Conservation (phyloP, 495 filamentous ascomycete species). For the Hypoxylon lenormandii region DNA sequence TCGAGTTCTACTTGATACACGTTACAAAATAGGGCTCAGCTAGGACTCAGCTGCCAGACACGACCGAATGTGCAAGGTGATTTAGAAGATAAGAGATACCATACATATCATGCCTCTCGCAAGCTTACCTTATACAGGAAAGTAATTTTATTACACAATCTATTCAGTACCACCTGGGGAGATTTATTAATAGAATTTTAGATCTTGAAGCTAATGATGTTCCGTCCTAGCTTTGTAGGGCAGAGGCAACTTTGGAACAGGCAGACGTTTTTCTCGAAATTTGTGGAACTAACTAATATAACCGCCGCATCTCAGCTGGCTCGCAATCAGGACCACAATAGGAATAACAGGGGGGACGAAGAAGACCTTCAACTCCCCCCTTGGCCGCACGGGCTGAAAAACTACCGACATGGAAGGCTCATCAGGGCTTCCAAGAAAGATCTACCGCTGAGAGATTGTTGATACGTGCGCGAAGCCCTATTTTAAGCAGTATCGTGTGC, state of each 20-base stretch:
- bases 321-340: not conserved
- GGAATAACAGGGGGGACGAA: not conserved
- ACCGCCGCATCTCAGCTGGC: constrained; percentile 15
- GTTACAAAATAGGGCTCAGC: too few relatives aligned
- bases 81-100: too few relatives aligned
- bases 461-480: not conserved
- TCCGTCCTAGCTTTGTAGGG: not conserved
- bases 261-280: constrained; percentile 14
- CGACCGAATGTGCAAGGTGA: not conserved
- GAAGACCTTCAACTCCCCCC: too few relatives aligned
- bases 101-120: too few relatives aligned
- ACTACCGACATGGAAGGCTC: not conserved
- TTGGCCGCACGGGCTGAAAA: not conserved
- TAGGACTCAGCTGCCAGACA: constrained; percentile 20
- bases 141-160: too few relatives aligned
- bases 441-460: not conserved
- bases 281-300: constrained; percentile 17
- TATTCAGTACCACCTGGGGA: too few relatives aligned
- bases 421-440: not conserved
- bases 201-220: not conserved
- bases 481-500: not conserved
- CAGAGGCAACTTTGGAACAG: constrained; percentile 8
- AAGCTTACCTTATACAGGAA: too few relatives aligned
- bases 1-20: not conserved
- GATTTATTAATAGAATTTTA: constrained; percentile 30